Conservation (phyloP, 2,329 filamentous ascomycete species). For the Verticillium nonalfalfae region DNA sequence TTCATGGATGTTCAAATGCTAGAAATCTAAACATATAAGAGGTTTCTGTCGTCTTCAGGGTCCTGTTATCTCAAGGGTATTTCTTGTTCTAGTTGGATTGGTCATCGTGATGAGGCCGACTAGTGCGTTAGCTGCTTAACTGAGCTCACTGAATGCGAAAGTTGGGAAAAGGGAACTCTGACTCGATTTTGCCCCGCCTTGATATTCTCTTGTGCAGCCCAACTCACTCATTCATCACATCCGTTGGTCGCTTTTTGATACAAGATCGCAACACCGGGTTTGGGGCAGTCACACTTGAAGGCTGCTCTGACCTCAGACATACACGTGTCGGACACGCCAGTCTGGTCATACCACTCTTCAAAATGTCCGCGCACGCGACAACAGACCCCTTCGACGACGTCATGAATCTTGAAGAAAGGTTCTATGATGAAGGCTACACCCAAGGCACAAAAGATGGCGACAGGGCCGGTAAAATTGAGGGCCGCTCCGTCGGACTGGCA, state of each 20-base stretch:
- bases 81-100: too few species aligned
- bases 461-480: constrained; percentile 76
- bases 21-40: too few species aligned
- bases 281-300: too few species aligned
- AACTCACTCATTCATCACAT: background rate
- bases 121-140: background rate
- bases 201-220: background rate
- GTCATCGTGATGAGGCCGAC: too few species aligned
- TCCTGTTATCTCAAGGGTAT: too few species aligned
- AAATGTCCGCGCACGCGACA: constrained; percentile 15
- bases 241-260: background rate
- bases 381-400: constrained; percentile 51
- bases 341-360: background rate
- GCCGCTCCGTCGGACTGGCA: constrained; percentile 82
- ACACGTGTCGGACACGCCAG: too few species aligned
- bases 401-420: constrained; percentile 57
- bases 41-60: too few species aligned
- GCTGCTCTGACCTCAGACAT: too few species aligned
- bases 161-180: background rate
- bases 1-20: too few species aligned
- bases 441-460: constrained; percentile 71
- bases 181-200: background rate
- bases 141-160: background rate
- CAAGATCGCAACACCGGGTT: background rate
- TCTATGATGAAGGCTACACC: constrained; percentile 77